Conservation (phyloP, 1,284 basidiomycete species). For the Phenoliferia sp. region DNA sequence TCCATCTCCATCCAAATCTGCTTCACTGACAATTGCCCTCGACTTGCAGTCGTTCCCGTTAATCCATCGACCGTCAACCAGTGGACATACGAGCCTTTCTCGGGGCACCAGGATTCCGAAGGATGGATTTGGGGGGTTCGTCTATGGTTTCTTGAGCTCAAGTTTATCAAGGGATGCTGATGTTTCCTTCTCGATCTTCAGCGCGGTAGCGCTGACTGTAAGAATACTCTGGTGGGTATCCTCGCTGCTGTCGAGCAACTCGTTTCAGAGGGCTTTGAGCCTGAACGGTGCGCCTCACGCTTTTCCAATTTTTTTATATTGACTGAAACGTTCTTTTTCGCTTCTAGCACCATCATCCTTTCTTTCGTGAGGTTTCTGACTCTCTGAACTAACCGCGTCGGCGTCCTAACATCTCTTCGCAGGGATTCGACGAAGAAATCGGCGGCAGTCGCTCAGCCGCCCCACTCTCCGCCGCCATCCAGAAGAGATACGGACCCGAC, state of each 20-base stretch:
- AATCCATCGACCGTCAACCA: slow-evolving; percentile 45
- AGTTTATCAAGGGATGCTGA: too few species aligned
- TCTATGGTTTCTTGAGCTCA: slow-evolving; percentile 22
- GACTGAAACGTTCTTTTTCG: neutral
- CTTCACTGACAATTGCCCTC: neutral
- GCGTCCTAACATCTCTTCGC: neutral
- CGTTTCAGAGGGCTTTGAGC: slow-evolving; percentile 46
- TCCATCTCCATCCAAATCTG: slow-evolving; percentile 16
- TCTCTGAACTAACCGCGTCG: neutral
- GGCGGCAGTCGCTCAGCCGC: slow-evolving; percentile 58
- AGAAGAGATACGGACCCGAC: slow-evolving; percentile 55
- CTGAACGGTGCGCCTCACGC: slow-evolving; percentile 37
- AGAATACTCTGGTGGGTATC: slow-evolving; percentile 47
- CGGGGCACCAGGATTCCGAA: slow-evolving; percentile 45
- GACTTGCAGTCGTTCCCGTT: slow-evolving; percentile 51
- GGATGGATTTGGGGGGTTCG: slow-evolving; percentile 50
- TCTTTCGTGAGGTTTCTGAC: neutral
- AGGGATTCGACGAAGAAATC: slow-evolving; percentile 66
- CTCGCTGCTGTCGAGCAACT: slow-evolving; percentile 50
- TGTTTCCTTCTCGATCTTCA: too few species aligned
- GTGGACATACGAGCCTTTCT: slow-evolving; percentile 52
- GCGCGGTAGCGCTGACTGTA: slow-evolving; percentile 47
- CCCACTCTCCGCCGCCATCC: slow-evolving; percentile 50
- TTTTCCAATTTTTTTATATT: neutral
- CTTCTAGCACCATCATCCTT: slow-evolving; percentile 6